A percentile compares a stretch with the other conserved stretches of the same genome.
Evolutionary conservation across 768 basidiomycete species (phyloP).

Genomic region (Xerocomus spinulosus): DNA sequence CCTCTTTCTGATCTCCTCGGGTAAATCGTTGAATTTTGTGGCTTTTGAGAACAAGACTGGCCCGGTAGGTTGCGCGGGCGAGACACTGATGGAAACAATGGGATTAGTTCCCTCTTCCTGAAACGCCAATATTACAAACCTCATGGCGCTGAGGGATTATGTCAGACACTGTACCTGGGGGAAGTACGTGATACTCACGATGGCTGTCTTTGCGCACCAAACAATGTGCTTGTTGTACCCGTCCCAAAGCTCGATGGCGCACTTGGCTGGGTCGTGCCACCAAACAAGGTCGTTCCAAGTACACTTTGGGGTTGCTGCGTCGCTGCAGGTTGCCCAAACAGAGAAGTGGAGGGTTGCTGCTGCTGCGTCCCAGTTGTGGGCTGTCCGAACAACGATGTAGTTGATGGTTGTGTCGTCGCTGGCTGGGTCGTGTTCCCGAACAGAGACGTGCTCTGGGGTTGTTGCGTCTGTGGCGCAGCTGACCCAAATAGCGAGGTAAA

Average conservation of each 20-base stretch:
- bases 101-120: background rate
- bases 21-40: conserved; percentile 81
- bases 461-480: conserved; percentile 24
- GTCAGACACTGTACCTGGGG: background rate
- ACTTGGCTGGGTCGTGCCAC: conserved; percentile 10
- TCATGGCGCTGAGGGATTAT: conserved; percentile 19
- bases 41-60: conserved; percentile 37
- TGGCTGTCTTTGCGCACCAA: conserved; percentile 30
- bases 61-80: conserved; percentile 27
- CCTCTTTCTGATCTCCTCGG: conserved; percentile 58
- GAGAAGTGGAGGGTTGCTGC: conserved; percentile 24
- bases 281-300: conserved; percentile 27
- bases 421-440: conserved; percentile 26
- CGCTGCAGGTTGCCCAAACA: conserved; percentile 21
- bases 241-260: conserved; percentile 1
- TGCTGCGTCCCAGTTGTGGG: conserved; percentile 25
- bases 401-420: conserved; percentile 11
- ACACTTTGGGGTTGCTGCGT: too few relatives aligned
- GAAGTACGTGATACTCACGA: conserved; percentile 20
- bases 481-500: conserved; percentile 37
- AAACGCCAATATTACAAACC: conserved; percentile 11
- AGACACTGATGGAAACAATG: conserved; percentile 19
- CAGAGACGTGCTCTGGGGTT: conserved; percentile 23
- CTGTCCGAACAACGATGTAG: conserved; percentile 37
- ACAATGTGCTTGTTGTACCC: conserved; percentile 12